These are phyloP conservation scores for Xylaria sp. DNA, from an alignment of 2,329 filamentous ascomycete genomes.

Conservation along the genomic window DNA sequence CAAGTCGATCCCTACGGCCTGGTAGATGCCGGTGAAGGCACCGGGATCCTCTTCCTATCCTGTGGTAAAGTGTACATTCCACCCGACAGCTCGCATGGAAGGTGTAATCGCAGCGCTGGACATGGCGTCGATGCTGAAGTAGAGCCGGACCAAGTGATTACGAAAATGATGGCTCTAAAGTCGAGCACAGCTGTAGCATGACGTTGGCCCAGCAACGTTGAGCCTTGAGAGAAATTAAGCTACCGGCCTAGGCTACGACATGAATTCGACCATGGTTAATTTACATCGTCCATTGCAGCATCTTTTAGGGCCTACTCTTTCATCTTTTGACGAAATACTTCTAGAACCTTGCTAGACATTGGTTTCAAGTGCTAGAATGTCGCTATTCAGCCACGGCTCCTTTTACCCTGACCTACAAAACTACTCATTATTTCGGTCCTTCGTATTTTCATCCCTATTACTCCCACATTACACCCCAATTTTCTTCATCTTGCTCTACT, in stretches of 20 bases:
- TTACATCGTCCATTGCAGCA: too few species aligned
- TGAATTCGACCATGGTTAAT: too few species aligned
- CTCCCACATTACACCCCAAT: neutral
- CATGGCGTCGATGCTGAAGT: constrained; percentile 12
- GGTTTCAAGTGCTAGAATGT: neutral
- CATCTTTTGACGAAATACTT: too few species aligned
- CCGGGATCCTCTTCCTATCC: neutral
- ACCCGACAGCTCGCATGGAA: constrained; percentile 14
- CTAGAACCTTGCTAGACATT: too few species aligned
- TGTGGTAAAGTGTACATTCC: constrained; percentile 25
- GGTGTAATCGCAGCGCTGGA: constrained; percentile 10
- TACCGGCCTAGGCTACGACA: too few species aligned
- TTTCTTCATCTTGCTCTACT: neutral
- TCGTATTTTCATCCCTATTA: neutral
- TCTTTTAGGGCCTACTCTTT: too few species aligned
- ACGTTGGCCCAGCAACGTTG: constrained; percentile 3
- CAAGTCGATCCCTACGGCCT: constrained; percentile 1
- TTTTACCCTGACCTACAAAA: neutral
- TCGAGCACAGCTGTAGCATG: neutral
- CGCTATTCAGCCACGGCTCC: neutral
- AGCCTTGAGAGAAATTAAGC: too few species aligned
- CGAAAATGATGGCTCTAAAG: constrained; percentile 2
- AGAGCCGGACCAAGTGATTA: neutral
- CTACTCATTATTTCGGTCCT: too few species aligned
- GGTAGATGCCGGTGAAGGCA: constrained; percentile 20